Evolutionary conservation across 805 yeast genomes (phyloP).

Genomic region (Barnettozyma vustinii): DNA sequence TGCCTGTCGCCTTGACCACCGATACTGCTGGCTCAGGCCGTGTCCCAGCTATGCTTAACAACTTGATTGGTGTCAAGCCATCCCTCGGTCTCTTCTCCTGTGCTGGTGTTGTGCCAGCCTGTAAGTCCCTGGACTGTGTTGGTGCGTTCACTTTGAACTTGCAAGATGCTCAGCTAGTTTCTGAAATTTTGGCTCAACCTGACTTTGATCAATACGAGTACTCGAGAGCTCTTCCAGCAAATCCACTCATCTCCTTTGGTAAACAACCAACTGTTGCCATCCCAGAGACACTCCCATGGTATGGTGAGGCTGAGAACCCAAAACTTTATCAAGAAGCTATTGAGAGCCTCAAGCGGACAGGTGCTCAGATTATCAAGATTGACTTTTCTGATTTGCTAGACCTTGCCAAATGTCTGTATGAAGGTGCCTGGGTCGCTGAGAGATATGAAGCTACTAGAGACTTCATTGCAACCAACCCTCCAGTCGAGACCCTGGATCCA

Average conservation of each 20-base stretch:
- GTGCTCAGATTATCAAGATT: conserved; percentile 54
- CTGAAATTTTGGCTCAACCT: conserved; percentile 63
- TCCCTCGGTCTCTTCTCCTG: conserved; percentile 85
- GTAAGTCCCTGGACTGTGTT: conserved; percentile 90
- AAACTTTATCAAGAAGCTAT: conserved; percentile 60
- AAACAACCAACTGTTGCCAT: conserved; percentile 64
- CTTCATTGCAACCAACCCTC: conserved; percentile 66
- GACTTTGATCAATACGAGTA: conserved; percentile 71
- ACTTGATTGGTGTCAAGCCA: conserved; percentile 88
- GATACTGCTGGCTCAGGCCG: conserved; percentile 99
- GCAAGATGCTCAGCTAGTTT: conserved; percentile 76
- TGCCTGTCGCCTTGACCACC: conserved; percentile 86
- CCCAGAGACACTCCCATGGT: conserved; percentile 73
- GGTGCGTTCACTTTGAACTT: conserved; percentile 77
- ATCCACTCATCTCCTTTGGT: conserved; percentile 57
- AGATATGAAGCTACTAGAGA: conserved; percentile 80
- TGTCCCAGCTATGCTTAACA: conserved; percentile 94
- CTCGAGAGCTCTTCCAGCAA: conserved; percentile 68
- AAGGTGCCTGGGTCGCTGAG: conserved; percentile 99
- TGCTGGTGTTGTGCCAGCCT: conserved; percentile 94
- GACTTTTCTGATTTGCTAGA: conserved; percentile 76
- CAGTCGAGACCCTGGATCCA: conserved; percentile 70
- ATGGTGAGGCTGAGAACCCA: conserved; percentile 75
- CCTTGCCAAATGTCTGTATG: conserved; percentile 83
- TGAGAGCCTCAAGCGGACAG: conserved; percentile 41